phyloP scores from a whole-genome alignment of 148 eudicot species.

The Pouteria glomerata region DNA sequence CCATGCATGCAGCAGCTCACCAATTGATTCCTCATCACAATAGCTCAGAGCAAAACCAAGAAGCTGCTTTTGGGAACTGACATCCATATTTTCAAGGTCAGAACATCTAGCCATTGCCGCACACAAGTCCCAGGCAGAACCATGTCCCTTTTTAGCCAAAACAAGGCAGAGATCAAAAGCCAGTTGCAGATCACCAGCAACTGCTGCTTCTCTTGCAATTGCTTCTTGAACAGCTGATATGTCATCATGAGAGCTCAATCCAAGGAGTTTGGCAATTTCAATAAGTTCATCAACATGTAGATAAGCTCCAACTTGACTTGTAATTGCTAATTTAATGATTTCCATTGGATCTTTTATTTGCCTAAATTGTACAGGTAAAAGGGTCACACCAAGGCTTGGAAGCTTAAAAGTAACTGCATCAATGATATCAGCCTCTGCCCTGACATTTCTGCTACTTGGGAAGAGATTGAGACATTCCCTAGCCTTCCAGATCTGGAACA shows the following conservation, averaged over 20 bases:
- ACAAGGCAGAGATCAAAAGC: conserved; percentile 84
- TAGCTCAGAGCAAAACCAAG: conserved; percentile 94
- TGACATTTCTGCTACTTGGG: conserved; percentile 71
- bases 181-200: conserved; percentile 89
- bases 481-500: conserved; percentile 92
- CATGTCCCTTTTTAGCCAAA: conserved; percentile 86
- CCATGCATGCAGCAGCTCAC: conserved; percentile 84
- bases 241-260: conserved; percentile 80
- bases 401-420: conserved; percentile 86
- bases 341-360: conserved; percentile 98
- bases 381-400: conserved; percentile 81
- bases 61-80: conserved; percentile 72
- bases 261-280: conserved; percentile 91
- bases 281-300: conserved; percentile 86
- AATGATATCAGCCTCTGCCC: conserved; percentile 78
- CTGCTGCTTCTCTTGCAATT: conserved; percentile 97
- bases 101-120: conserved; percentile 96
- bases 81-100: conserved; percentile 75
- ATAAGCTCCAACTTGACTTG: conserved; percentile 87
- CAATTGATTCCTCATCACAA: conserved; percentile 94
- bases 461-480: conserved; percentile 88
- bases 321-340: conserved; percentile 78
- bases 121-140: conserved; percentile 92
- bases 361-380: conserved; percentile 87
- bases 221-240: conserved; percentile 89